Evolutionary conservation across 495 filamentous ascomycete genomes (phyloP).

Genomic region (Letharia lupina): DNA sequence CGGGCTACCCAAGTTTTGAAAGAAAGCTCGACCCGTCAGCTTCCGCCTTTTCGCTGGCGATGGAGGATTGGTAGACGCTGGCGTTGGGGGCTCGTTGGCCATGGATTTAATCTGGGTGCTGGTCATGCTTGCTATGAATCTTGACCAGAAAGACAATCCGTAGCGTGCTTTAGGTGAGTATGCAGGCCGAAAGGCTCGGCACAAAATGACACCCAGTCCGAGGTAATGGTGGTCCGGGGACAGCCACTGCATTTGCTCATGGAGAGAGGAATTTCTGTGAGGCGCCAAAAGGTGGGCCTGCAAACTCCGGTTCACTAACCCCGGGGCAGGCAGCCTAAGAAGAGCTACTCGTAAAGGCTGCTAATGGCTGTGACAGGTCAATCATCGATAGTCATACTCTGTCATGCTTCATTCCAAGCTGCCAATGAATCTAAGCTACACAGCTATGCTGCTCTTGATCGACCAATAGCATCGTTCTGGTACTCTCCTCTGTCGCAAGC

Average conservation of each 20-base stretch:
- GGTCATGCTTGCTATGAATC: not conserved
- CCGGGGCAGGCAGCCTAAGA: no score
- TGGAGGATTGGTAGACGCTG: not conserved
- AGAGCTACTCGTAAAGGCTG: no score
- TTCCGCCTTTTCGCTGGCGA: conserved; percentile 36
- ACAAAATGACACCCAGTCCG: not conserved
- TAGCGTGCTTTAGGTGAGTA: not conserved
- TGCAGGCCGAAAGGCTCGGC: not conserved
- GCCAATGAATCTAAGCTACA: no score
- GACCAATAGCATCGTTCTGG: no score
- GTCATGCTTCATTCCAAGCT: no score
- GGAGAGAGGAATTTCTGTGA: not conserved
- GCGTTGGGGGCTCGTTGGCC: not conserved
- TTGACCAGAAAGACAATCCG: not conserved
- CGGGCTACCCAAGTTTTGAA: conserved; percentile 84
- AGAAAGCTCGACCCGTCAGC: conserved; percentile 78
- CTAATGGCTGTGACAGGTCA: no score
- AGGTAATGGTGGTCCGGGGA: not conserved
- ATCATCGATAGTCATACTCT: no score
- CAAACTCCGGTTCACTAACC: not conserved
- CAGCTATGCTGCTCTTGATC: no score
- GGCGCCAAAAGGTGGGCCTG: not conserved
- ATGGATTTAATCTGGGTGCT: not conserved
- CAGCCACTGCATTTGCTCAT: not conserved
- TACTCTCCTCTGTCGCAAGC: no score